Percentiles rank a stretch among this genome's conserved stretches.
These are phyloP conservation scores for Guyanaporus albipodus DNA, from an alignment of 768 basidiomycete genomes.

Conservation along the genomic window DNA sequence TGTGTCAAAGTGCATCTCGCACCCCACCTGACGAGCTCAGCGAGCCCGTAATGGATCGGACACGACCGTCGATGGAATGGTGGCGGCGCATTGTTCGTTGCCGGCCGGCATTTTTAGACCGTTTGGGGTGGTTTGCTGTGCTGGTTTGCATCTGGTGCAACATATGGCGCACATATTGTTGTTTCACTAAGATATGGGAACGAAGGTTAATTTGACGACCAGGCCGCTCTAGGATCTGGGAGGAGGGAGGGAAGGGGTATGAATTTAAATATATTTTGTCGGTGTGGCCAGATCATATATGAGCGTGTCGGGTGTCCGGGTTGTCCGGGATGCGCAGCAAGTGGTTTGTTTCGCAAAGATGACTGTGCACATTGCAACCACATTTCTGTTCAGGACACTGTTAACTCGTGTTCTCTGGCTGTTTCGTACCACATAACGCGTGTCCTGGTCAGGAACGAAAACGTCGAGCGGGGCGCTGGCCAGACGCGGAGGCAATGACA, in stretches of 20 bases:
- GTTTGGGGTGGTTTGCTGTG: conserved; percentile 12
- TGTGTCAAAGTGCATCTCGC: too few species aligned
- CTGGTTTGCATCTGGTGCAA: background rate
- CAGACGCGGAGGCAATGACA: conserved; percentile 32
- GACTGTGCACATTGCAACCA: background rate
- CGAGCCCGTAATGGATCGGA: background rate
- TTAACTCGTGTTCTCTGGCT: conserved; percentile 16
- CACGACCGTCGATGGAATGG: background rate
- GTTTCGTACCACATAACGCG: conserved; percentile 1
- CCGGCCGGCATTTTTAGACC: background rate
- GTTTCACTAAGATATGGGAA: conserved; percentile 19
- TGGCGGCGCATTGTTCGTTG: conserved; percentile 4
- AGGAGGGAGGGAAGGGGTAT: too few species aligned
- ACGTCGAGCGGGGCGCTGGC: conserved; percentile 30
- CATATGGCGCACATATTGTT: conserved; percentile 11
- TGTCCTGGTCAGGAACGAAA: conserved; percentile 11
- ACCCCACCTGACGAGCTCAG: background rate
- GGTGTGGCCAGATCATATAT: background rate
- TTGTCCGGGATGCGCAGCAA: too few species aligned
- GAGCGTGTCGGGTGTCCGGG: background rate
- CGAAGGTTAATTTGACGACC: conserved; percentile 18
- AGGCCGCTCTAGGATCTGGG: conserved; percentile 18
- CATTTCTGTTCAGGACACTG: background rate
- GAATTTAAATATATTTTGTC: too few species aligned
- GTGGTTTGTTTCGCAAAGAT: too few species aligned